Percentiles rank a stretch among this genome's conserved stretches.
These are phyloP conservation scores for Apophysomyces ossiformis DNA, from an alignment of 371 early-diverging fungal genomes.

Conservation along the genomic window DNA sequence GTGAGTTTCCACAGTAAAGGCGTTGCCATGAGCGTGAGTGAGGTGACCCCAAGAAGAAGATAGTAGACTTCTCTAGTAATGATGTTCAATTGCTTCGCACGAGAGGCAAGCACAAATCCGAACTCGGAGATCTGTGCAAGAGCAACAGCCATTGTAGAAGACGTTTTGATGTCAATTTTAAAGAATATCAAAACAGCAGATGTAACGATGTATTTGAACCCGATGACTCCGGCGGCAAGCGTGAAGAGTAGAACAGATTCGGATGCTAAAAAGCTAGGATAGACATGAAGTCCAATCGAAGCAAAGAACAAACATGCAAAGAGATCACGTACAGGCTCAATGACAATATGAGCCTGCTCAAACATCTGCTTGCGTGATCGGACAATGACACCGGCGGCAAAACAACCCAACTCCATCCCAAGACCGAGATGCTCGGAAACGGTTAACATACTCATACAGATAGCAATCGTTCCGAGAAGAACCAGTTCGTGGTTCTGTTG, in stretches of 20 bases:
- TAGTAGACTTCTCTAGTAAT: conserved; percentile 65
- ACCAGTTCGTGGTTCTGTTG: conserved; percentile 49
- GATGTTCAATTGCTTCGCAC: conserved; percentile 59
- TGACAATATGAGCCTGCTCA: conserved; percentile 42
- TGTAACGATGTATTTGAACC: conserved; percentile 56
- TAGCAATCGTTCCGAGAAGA: conserved; percentile 55
- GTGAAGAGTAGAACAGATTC: conserved; percentile 56
- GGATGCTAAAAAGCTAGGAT: conserved; percentile 61
- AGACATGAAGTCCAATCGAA: conserved; percentile 67
- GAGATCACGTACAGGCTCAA: conserved; percentile 63
- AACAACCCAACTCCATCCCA: conserved; percentile 65
- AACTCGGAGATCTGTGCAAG: conserved; percentile 68
- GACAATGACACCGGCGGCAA: conserved; percentile 66
- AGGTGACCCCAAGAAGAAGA: conserved; percentile 58
- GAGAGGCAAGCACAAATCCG: conserved; percentile 62
- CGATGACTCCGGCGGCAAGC: conserved; percentile 52
- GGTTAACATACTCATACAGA: conserved; percentile 53
- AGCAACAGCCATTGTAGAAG: conserved; percentile 58
- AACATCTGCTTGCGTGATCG: conserved; percentile 45
- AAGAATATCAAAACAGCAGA: conserved; percentile 41
- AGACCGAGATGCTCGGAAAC: conserved; percentile 52
- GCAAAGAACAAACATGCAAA: conserved; percentile 70
- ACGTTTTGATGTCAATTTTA: conserved; percentile 40
- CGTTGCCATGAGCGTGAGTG: conserved; percentile 57
- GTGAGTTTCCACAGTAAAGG: conserved; percentile 58